Percentiles rank a stretch among this genome's conserved stretches.
Evolutionary conservation across 2,329 filamentous ascomycete genomes (phyloP).

Genomic region (Ophiostoma sp.): DNA sequence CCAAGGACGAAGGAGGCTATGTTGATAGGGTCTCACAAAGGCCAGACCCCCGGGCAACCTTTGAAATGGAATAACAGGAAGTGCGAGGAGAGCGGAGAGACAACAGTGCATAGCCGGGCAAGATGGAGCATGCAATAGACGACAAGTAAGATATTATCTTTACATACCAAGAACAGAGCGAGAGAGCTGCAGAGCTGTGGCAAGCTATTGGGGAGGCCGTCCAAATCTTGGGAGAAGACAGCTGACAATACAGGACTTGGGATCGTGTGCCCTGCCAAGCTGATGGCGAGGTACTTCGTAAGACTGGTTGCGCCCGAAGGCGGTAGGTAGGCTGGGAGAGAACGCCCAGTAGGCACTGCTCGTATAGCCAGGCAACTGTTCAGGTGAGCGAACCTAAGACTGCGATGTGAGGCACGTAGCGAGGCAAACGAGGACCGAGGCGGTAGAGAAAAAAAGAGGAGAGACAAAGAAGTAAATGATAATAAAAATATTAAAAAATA

Average conservation of each 20-base stretch:
- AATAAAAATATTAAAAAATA: too few relatives aligned
- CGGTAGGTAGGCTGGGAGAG: neutral
- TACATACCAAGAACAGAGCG: neutral
- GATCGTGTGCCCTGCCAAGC: neutral
- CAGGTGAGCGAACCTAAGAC: neutral
- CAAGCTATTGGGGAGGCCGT: too few relatives aligned
- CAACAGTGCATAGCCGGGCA: neutral
- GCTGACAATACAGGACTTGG: too few relatives aligned
- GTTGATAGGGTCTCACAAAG: constrained; percentile 9
- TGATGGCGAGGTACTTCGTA: neutral
- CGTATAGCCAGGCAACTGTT: neutral
- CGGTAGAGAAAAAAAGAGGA: too few relatives aligned
- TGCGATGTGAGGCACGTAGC: neutral
- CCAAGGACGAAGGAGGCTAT: neutral
- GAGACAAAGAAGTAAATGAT: too few relatives aligned
- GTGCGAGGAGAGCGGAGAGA: neutral
- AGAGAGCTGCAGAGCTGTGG: neutral
- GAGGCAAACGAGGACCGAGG: too few relatives aligned
- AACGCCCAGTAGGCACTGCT: neutral
- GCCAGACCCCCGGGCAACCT: constrained; percentile 8
- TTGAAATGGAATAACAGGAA: constrained; percentile 4
- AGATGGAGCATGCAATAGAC: neutral
- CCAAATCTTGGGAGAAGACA: too few relatives aligned
- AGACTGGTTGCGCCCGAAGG: neutral
- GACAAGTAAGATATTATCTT: neutral